Evolutionary conservation across 2,329 filamentous ascomycete species (phyloP), one percentile per base, ranked within the genome.

Genomic region (Blastomyces emzantsi): DNA sequence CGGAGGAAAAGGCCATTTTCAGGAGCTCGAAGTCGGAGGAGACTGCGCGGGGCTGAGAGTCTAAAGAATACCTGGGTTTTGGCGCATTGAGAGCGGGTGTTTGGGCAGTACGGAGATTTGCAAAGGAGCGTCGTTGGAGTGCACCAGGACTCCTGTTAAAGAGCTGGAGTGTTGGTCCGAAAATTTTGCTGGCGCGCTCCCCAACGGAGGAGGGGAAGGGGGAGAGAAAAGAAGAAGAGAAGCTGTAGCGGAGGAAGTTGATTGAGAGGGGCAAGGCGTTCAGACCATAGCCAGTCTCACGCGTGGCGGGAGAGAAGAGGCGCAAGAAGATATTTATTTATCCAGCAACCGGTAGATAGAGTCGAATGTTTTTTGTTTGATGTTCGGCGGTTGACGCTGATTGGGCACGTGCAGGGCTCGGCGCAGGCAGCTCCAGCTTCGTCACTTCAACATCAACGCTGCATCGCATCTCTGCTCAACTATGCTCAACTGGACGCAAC

Each of bases 1-100:
- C 87, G 73, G 82, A 87, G 74, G 82, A 80, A 75, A 89, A 89
- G 63, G 87, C 85, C 87, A 90, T 79, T 66, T 70, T 79, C 65
- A 77, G 68, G 65, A 68, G 69, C 51, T 73, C 69, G 41, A 75
- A 68, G 63, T 77, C 73, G 41, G 74, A 71, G 64, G 75, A 77
- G 57, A 78, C 67, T 57, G 73, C 72, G 68, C 73, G 74, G 33
- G 62, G 62, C 66, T 70, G 71, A 66, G 74, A 73, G 70, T 72
- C 72, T 76, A 77, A 64, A 59, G 69, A 70, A 64, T 69, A 68
- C 28, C 69, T 68, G 49, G 69, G 65, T 66, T 69, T 74, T 62
- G 72, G 70, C 67, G 74, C 75, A 78, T 78, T 75, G 71, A 77
- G 71, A 60, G 72, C 70, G n/a, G 71, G 70, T 36, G 71, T 70